phyloP scores from a whole-genome alignment of 2,329 filamentous ascomycete species.

The Aspergillus sp. region DNA sequence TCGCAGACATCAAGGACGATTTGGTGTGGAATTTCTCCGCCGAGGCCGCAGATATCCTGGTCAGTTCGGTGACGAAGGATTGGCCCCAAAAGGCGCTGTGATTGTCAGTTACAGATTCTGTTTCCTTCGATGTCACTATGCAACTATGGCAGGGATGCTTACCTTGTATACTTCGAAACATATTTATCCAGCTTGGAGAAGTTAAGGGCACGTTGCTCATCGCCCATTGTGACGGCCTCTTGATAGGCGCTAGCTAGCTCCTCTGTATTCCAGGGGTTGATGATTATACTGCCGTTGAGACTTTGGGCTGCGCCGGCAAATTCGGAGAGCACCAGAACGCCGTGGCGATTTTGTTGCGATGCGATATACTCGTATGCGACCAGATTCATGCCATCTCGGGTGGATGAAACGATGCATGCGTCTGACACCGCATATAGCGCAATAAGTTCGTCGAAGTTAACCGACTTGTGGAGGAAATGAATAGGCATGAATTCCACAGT shows the following conservation, averaged over 20 bases:
- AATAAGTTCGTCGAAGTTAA: conserved; percentile 88
- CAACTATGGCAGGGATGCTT: conserved; percentile 9
- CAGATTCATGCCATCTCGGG: conserved; percentile 97
- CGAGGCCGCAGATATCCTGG: conserved; percentile 44
- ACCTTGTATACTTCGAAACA: conserved; percentile 92
- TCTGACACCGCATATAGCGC: conserved; percentile 89
- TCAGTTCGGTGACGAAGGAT: conserved; percentile 80
- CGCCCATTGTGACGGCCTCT: conserved; percentile 92
- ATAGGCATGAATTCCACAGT: conserved; percentile 99
- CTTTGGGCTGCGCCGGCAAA: conserved; percentile 94
- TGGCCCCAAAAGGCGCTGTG: conserved; percentile 84
- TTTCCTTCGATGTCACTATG: neutral
- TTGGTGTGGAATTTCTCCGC: conserved; percentile 30
- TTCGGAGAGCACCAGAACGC: conserved; percentile 89
- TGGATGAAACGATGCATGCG: conserved; percentile 85
- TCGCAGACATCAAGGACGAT: conserved; percentile 15
- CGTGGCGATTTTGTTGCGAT: conserved; percentile 80
- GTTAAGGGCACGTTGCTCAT: conserved; percentile 77
- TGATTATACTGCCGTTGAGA: conserved; percentile 83
- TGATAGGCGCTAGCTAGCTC: conserved; percentile 89
- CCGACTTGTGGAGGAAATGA: conserved; percentile 95
- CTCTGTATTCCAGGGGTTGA: conserved; percentile 98
- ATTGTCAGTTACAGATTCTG: conserved; percentile 13
- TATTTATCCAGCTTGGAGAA: conserved; percentile 90
- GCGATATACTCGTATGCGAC: conserved; percentile 98